Evolutionary conservation across 2,329 filamentous ascomycete genomes (phyloP).

Genomic region (Lojkania enalia): DNA sequence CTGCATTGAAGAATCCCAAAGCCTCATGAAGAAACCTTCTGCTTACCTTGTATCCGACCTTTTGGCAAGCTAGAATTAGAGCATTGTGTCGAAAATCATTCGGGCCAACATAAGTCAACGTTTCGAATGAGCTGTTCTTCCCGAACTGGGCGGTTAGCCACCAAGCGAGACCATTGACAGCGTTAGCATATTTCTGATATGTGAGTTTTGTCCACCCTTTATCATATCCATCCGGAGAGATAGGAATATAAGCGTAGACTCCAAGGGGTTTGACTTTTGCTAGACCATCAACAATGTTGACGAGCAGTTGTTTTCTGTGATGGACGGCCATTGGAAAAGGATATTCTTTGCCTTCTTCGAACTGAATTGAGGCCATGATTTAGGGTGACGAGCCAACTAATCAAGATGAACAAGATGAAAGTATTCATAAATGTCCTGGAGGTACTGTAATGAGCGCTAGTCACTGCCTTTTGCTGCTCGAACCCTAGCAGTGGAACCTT

Average conservation of each 20-base stretch:
- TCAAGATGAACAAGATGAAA: no score
- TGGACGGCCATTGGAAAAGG: no score
- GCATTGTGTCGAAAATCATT: conserved; percentile 43
- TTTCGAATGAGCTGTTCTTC: conserved; percentile 29
- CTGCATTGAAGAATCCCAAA: not conserved
- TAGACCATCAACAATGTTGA: conserved; percentile 4
- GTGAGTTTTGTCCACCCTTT: conserved; percentile 32
- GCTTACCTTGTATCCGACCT: conserved; percentile 39
- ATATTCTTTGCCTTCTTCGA: no score
- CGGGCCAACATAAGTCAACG: conserved; percentile 39
- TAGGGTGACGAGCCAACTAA: no score
- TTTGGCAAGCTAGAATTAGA: conserved; percentile 41
- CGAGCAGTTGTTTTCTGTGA: no score
- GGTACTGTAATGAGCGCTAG: no score
- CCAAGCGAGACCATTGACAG: conserved; percentile 37
- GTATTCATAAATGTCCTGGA: no score
- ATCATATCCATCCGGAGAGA: not conserved
- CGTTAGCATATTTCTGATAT: conserved; percentile 25
- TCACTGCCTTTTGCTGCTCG: no score
- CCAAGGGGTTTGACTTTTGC: conserved; percentile 1
- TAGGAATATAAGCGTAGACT: not conserved
- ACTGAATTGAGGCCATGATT: no score
- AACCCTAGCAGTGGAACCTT: no score
- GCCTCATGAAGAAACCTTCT: not conserved
- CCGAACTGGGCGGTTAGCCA: conserved; percentile 25